phyloP scores from a whole-genome alignment of 2,329 filamentous ascomycete species.

The Trichoderma koningii region DNA sequence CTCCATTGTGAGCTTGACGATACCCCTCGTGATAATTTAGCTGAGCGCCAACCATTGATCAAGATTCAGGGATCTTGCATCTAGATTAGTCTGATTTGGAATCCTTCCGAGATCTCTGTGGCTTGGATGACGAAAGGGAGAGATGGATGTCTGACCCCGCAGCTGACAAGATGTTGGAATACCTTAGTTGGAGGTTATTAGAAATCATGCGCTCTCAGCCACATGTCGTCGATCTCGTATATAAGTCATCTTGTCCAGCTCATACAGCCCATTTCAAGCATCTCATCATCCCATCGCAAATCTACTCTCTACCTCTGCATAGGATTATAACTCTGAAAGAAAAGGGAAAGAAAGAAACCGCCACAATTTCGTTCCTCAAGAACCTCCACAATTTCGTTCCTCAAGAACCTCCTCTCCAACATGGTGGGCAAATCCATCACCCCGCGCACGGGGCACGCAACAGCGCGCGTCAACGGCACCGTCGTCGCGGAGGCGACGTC shows the following conservation, averaged over 20 bases:
- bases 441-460: slow-evolving; percentile 38
- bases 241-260: background rate
- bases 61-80: background rate
- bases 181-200: slow-evolving; percentile 1
- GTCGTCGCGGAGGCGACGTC: slow-evolving; percentile 53
- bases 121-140: slow-evolving; percentile 8
- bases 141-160: background rate
- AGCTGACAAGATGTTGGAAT: slow-evolving; percentile 5
- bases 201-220: slow-evolving; percentile 1
- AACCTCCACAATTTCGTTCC: background rate
- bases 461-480: slow-evolving; percentile 51
- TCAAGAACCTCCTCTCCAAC: background rate
- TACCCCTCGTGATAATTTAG: background rate
- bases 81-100: slow-evolving; percentile 13
- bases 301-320: background rate
- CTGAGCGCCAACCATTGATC: background rate
- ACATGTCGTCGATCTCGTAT: background rate
- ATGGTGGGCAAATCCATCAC: slow-evolving; percentile 27
- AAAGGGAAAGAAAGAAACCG: too few relatives aligned
- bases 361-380: too few relatives aligned
- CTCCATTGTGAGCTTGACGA: too few relatives aligned
- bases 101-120: background rate
- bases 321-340: background rate
- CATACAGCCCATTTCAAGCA: background rate
- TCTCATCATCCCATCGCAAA: background rate